These are phyloP conservation scores for Lentinula raphanica DNA, from an alignment of 768 basidiomycete genomes.

Conservation along the genomic window DNA sequence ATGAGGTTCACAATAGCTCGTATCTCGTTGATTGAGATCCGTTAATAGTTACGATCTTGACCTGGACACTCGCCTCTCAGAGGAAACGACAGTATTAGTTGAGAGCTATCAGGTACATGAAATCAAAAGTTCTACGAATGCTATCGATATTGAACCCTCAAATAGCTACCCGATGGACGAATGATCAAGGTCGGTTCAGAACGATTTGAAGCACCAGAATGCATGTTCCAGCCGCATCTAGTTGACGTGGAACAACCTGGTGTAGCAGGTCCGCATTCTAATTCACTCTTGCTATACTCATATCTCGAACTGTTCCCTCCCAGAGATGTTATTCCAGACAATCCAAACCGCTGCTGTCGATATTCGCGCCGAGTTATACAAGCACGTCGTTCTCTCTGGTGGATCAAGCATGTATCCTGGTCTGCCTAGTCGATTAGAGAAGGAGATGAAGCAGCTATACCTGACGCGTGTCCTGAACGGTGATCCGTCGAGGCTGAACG, in stretches of 20 bases:
- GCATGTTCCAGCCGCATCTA: slow-evolving; percentile 99
- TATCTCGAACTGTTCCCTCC: background rate
- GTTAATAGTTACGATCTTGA: slow-evolving; percentile 86
- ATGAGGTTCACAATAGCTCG: background rate
- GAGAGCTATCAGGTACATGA: slow-evolving; percentile 86
- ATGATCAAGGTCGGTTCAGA: slow-evolving; percentile 97
- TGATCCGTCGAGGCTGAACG: slow-evolving; percentile 80
- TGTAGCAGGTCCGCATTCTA: slow-evolving; percentile 67
- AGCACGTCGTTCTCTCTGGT: slow-evolving; percentile 95
- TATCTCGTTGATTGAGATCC: slow-evolving; percentile 2
- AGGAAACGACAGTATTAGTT: slow-evolving; percentile 94
- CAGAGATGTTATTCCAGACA: slow-evolving; percentile 95
- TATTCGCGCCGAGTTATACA: slow-evolving; percentile 86
- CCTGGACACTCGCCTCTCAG: slow-evolving; percentile 84
- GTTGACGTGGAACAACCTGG: slow-evolving; percentile 97
- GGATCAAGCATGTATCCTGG: slow-evolving; percentile 99
- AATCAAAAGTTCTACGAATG: background rate
- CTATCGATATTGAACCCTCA: slow-evolving; percentile 4
- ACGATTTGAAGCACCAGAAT: slow-evolving; percentile 98
- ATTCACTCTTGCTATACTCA: background rate
- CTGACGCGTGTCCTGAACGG: slow-evolving; percentile 83
- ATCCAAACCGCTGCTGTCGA: slow-evolving; percentile 92
- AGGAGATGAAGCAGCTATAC: slow-evolving; percentile 99
- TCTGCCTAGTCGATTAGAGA: slow-evolving; percentile 92
- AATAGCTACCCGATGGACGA: slow-evolving; percentile 89